These are phyloP conservation scores for Podospora appendiculata DNA, from an alignment of 495 filamentous ascomycete genomes.

Conservation along the genomic window DNA sequence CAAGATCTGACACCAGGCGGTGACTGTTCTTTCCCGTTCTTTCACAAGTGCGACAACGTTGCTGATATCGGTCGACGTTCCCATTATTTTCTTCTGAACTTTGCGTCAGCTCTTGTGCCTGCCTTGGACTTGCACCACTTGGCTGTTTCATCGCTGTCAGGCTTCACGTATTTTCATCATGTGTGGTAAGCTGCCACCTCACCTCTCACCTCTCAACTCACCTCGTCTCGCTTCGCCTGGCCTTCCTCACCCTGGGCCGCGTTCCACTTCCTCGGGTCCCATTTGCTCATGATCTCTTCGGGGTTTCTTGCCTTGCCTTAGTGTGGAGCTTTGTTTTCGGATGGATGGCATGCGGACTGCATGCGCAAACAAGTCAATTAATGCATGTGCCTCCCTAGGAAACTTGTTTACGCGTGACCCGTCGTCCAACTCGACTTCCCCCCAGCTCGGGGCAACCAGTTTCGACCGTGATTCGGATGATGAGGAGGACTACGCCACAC, in stretches of 20 bases:
- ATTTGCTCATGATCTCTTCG: neutral
- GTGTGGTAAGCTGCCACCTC: too few species aligned
- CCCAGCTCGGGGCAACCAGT: slow-evolving; percentile 17
- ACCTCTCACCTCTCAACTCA: neutral
- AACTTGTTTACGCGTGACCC: slow-evolving; percentile 13
- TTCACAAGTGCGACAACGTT: neutral
- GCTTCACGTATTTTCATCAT: too few species aligned
- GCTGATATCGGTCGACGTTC: neutral
- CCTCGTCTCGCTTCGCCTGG: too few species aligned
- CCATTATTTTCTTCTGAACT: too few species aligned
- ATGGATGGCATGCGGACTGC: too few species aligned
- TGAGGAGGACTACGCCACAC: slow-evolving; percentile 20
- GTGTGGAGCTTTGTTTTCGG: too few species aligned
- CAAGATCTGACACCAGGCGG: slow-evolving; percentile 1
- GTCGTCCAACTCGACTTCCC: slow-evolving; percentile 22
- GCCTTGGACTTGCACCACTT: neutral
- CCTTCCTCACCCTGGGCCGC: neutral
- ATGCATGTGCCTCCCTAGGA: neutral
- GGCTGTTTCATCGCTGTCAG: too few species aligned
- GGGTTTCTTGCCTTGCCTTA: neutral
- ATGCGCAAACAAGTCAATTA: too few species aligned
- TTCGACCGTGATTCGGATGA: slow-evolving; percentile 22
- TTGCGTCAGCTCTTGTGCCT: neutral
- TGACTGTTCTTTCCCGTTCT: slow-evolving; percentile 3
- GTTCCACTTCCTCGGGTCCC: neutral